These are phyloP conservation scores for Thelonectria olida DNA, from an alignment of 2,329 filamentous ascomycete genomes.

Conservation along the genomic window DNA sequence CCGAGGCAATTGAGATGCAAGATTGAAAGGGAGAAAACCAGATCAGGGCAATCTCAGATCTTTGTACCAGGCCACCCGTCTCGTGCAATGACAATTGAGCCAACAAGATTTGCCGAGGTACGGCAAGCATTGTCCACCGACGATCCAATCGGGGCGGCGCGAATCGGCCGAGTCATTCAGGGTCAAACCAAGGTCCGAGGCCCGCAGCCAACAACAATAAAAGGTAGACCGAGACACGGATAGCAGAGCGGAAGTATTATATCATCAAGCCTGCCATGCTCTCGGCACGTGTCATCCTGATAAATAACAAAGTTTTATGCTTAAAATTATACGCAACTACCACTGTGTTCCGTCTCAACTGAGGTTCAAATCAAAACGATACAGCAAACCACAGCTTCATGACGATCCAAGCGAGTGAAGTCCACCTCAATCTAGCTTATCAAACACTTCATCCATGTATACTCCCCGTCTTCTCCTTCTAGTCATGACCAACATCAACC, in stretches of 20 bases:
- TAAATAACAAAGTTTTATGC: not conserved
- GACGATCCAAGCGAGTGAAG: slow-evolving; percentile 13
- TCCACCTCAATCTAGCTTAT: slow-evolving; percentile 14
- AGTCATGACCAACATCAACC: not conserved
- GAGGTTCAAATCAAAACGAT: slow-evolving; percentile 1
- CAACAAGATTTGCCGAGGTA: slow-evolving; percentile 9
- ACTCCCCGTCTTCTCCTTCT: not conserved
- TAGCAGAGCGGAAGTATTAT: too few relatives aligned
- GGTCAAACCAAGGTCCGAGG: not conserved
- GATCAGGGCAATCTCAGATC: not conserved
- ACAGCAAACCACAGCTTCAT: slow-evolving; percentile 4
- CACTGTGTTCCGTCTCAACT: slow-evolving; percentile 2
- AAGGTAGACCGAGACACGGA: too few relatives aligned
- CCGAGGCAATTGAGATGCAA: not conserved
- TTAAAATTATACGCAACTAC: slow-evolving; percentile 8
- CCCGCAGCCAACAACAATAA: not conserved
- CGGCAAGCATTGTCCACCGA: not conserved
- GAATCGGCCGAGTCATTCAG: slow-evolving; percentile 7
- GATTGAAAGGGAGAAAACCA: not conserved
- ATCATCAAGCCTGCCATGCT: too few relatives aligned
- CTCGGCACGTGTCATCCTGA: not conserved
- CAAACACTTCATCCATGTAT: slow-evolving; percentile 2
- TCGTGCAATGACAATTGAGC: not conserved
- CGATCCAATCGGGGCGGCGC: slow-evolving; percentile 1
- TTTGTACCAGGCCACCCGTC: not conserved